A percentile compares a stretch with the other conserved stretches of the same genome.
phyloP scores from a whole-genome alignment of 441 rosid species.

The Gossypium davidsonii region DNA sequence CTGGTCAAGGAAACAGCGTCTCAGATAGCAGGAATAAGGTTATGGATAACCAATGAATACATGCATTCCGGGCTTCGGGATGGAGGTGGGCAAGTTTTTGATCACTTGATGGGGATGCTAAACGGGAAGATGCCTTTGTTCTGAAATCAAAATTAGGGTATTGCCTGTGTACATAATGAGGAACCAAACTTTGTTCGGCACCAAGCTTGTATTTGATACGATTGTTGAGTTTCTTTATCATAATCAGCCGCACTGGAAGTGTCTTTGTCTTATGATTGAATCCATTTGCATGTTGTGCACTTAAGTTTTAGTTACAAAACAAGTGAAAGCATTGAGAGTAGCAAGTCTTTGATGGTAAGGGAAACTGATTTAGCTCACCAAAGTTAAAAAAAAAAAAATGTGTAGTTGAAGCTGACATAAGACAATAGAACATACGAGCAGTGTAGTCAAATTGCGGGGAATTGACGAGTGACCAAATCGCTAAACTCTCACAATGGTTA shows the following conservation, averaged over 20 bases:
- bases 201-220: not conserved
- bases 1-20: slow-evolving; percentile 73
- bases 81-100: slow-evolving; percentile 61
- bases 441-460: not conserved
- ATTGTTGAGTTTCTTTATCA: not conserved
- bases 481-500: not conserved
- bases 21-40: slow-evolving; percentile 59
- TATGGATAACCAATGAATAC: slow-evolving; percentile 82
- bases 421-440: not conserved
- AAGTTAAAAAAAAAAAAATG: not conserved
- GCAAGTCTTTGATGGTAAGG: not conserved
- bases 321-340: not conserved
- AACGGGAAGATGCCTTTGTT: slow-evolving; percentile 76
- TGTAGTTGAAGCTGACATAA: not conserved
- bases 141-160: slow-evolving; percentile 17
- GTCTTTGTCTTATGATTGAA: not conserved
- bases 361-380: not conserved
- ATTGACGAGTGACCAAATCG: slow-evolving; percentile 23
- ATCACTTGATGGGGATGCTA: slow-evolving; percentile 73
- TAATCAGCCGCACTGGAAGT: not conserved
- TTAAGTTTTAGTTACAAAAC: not conserved
- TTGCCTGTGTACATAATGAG: not conserved
- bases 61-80: slow-evolving; percentile 94
- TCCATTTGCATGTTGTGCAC: not conserved
- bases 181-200: not conserved